Percentiles rank a stretch among this genome's conserved stretches.
phyloP scores from a whole-genome alignment of 73 alveolate genomes.

The Symbiodinium natans region DNA sequence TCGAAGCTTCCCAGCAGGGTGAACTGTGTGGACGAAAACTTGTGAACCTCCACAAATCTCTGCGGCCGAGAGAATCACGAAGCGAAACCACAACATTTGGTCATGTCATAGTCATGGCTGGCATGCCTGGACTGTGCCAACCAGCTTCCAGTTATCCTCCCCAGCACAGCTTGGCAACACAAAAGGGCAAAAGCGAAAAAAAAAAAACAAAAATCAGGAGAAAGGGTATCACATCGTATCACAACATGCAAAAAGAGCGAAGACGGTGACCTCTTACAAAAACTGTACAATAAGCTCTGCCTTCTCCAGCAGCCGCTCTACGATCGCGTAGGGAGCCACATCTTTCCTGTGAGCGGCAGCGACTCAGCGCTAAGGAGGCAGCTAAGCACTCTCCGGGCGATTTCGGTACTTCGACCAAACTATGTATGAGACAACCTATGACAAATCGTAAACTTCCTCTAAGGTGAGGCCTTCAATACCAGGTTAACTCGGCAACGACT shows the following conservation, averaged over 20 bases:
- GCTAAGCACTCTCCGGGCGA: neutral
- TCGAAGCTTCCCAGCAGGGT: slow-evolving; percentile 73
- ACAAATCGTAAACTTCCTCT: too few species aligned
- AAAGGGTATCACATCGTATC: too few species aligned
- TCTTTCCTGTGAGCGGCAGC: slow-evolving; percentile 25
- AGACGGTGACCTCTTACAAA: too few species aligned
- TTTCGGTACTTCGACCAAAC: too few species aligned
- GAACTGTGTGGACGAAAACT: slow-evolving; percentile 75
- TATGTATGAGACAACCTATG: too few species aligned
- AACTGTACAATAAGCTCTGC: neutral
- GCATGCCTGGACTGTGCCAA: slow-evolving; percentile 74
- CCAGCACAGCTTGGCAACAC: neutral
- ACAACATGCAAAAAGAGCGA: too few species aligned
- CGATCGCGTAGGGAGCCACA: slow-evolving; percentile 59
- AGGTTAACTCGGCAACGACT: too few species aligned
- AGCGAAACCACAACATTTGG: too few species aligned
- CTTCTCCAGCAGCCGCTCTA: slow-evolving; percentile 37
- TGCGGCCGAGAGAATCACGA: too few species aligned
- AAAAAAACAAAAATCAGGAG: too few species aligned
- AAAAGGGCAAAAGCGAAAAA: neutral
- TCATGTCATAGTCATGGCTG: neutral
- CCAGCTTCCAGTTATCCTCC: slow-evolving; percentile 71
- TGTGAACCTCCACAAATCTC: slow-evolving; percentile 36
- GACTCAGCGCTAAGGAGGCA: neutral
- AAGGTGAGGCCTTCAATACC: too few species aligned